Percentiles rank a stretch among this genome's conserved stretches.
Evolutionary conservation across 768 basidiomycete genomes (phyloP).

Genomic region (Cyclocybe aegerita): DNA sequence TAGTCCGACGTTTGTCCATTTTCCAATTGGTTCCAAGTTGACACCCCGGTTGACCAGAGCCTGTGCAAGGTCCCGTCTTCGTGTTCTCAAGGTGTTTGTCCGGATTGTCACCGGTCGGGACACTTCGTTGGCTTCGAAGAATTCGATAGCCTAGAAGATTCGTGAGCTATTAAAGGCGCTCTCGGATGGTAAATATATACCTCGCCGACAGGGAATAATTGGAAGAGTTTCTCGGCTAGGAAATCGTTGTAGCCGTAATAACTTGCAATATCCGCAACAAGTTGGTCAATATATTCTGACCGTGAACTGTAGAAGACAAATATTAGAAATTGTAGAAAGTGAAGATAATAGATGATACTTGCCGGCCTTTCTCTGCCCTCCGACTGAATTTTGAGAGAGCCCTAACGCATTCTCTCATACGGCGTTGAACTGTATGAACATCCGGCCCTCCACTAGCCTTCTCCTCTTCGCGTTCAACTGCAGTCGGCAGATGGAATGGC

Average conservation of each 20-base stretch:
- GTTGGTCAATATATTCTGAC: constrained; percentile 86
- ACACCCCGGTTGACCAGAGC: constrained; percentile 93
- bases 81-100: constrained; percentile 92
- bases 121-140: constrained; percentile 97
- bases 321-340: constrained; percentile 7
- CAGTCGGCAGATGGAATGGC: constrained; percentile 65
- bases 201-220: constrained; percentile 90
- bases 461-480: constrained; percentile 72
- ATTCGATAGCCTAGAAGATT: constrained; percentile 80
- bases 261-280: constrained; percentile 85
- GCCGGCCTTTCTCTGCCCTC: constrained; percentile 69
- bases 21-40: constrained; percentile 96
- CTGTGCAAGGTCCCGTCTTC: constrained; percentile 93
- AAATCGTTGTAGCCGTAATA: constrained; percentile 99
- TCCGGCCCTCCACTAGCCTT: constrained; percentile 68
- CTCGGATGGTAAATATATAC: constrained; percentile 38
- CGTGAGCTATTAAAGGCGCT: constrained; percentile 2
- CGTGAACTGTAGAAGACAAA: constrained; percentile 56
- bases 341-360: constrained; percentile 21
- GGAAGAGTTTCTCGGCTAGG: constrained; percentile 91
- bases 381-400: constrained; percentile 73
- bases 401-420: constrained; percentile 77
- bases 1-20: constrained; percentile 99
- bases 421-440: constrained; percentile 70
- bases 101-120: constrained; percentile 97